Evolutionary conservation across 2,329 filamentous ascomycete species (phyloP).

Genomic region (Blastomyces gilchristii): DNA sequence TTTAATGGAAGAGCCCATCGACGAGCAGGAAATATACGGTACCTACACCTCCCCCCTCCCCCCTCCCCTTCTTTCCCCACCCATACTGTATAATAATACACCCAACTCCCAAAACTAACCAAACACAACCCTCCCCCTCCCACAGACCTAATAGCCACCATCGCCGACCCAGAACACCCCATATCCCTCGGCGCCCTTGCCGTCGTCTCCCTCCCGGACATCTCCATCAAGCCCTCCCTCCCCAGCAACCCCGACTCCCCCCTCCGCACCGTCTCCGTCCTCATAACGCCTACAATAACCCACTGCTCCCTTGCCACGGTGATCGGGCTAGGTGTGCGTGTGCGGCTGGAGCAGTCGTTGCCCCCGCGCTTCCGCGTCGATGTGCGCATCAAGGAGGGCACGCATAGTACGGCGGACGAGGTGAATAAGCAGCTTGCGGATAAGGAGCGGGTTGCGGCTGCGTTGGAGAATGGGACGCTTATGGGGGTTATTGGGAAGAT

Average conservation of each 20-base stretch:
- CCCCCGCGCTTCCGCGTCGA: constrained; percentile 88
- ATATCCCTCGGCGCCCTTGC: constrained; percentile 85
- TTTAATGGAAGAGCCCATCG: constrained; percentile 67
- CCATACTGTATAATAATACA: too few species aligned
- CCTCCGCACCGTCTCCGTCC: constrained; percentile 67
- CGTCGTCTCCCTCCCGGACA: constrained; percentile 93
- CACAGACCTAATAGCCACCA: constrained; percentile 81
- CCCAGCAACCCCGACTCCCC: constrained; percentile 46
- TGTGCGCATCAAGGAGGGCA: constrained; percentile 88
- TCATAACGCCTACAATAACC: constrained; percentile 92
- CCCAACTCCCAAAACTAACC: constrained; percentile 24
- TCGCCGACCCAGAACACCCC: constrained; percentile 93
- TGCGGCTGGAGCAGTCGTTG: constrained; percentile 79
- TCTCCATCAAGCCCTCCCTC: constrained; percentile 63
- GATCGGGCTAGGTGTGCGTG: constrained; percentile 84
- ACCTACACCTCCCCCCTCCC: constrained; percentile 12
- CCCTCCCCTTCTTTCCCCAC: too few species aligned
- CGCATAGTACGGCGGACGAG: constrained; percentile 88
- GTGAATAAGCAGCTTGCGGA: constrained; percentile 95
- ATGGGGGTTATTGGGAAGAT: constrained; percentile 86
- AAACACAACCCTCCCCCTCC: constrained; percentile 4
- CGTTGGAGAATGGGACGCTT: constrained; percentile 83
- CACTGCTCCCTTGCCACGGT: constrained; percentile 95
- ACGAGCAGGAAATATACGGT: constrained; percentile 97
- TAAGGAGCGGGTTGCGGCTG: constrained; percentile 92